Percentiles rank a stretch among this genome's conserved stretches.
Evolutionary conservation across 257 asterid species (phyloP).

Genomic region (Rehmannia glutinosa): DNA sequence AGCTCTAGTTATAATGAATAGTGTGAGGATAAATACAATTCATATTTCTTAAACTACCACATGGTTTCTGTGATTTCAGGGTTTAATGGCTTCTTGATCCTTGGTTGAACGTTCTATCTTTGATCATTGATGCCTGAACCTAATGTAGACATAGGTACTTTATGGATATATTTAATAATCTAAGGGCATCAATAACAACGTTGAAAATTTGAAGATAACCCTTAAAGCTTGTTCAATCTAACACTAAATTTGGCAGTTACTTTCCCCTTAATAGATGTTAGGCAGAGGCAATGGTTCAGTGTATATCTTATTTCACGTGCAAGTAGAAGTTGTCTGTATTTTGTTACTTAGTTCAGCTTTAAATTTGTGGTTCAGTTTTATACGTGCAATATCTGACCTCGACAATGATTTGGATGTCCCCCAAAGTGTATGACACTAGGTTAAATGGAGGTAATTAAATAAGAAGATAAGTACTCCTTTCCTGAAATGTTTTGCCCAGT

Average conservation of each 20-base stretch:
- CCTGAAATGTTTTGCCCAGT: background rate
- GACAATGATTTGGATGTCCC: background rate
- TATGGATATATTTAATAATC: background rate
- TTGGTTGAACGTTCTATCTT: no score
- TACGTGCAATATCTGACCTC: conserved; percentile 5
- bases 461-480: background rate
- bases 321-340: background rate
- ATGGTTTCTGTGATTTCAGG: no score
- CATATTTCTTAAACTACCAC: no score
- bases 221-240: background rate
- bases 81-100: background rate
- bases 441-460: background rate
- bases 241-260: background rate
- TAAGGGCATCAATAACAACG: background rate
- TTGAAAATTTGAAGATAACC: background rate
- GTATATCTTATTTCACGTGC: conserved; percentile 1
- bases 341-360: conserved; percentile 9
- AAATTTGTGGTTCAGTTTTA: background rate
- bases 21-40: no score
- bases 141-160: no score
- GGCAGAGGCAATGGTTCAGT: background rate
- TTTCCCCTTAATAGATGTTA: background rate
- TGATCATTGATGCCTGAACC: no score
- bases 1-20: background rate
- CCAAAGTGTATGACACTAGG: background rate